phyloP scores from a whole-genome alignment of 2,329 filamentous ascomycete species.

The Stemphylium vesicarium region DNA sequence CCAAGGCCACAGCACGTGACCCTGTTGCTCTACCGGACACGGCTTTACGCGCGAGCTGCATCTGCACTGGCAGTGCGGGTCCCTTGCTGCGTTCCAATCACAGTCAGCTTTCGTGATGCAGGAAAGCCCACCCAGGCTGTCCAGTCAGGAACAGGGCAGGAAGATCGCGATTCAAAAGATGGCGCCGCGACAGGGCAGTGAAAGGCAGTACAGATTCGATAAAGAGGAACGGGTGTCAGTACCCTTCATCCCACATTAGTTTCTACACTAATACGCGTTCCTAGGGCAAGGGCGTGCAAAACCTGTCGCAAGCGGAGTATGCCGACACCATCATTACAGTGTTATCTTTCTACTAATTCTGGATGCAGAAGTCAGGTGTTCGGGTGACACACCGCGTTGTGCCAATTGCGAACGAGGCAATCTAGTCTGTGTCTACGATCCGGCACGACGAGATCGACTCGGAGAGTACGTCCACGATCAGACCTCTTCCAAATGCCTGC shows the following conservation, averaged over 20 bases:
- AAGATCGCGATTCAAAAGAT: constrained; percentile 27
- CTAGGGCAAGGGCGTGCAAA: constrained; percentile 31
- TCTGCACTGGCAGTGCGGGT: not conserved
- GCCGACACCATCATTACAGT: not conserved
- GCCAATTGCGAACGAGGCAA: constrained; percentile 21
- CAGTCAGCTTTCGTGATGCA: constrained; percentile 4
- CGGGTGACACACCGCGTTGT: constrained; percentile 30
- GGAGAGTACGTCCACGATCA: constrained; percentile 21
- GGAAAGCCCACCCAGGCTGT: not conserved
- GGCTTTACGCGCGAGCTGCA: constrained; percentile 1
- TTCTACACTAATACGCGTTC: not conserved
- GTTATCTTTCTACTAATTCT: not conserved
- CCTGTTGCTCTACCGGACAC: not conserved
- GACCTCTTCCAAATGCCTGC: not conserved
- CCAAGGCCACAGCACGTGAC: not conserved
- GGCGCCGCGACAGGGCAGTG: constrained; percentile 8
- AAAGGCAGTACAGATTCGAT: constrained; percentile 4
- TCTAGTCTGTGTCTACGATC: constrained; percentile 29
- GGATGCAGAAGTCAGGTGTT: constrained; percentile 31
- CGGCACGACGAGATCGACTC: constrained; percentile 32
- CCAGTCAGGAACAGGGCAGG: constrained; percentile 5
- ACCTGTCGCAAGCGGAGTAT: constrained; percentile 32
- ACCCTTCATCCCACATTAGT: not conserved
- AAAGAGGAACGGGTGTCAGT: constrained; percentile 31
- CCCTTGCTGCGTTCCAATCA: not conserved